Conservation (phyloP, 1,284 basidiomycete species). For the Boletus subluridellus region DNA sequence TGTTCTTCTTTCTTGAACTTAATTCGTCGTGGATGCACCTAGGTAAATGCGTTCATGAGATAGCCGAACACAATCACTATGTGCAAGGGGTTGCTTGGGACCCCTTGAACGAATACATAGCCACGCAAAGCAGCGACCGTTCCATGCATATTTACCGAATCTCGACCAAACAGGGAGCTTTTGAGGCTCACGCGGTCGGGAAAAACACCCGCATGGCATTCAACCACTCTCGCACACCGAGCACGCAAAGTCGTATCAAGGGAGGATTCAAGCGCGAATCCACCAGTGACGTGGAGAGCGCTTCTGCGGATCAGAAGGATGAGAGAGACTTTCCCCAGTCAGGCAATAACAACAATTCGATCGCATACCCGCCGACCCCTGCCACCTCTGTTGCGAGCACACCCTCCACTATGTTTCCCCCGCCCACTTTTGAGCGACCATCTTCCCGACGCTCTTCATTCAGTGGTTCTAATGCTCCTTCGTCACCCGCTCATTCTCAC, state of each 20-base stretch:
- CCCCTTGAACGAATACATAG: slow-evolving; percentile 90
- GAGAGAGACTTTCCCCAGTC: slow-evolving; percentile 27
- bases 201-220: slow-evolving; percentile 74
- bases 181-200: slow-evolving; percentile 83
- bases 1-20: slow-evolving; percentile 1
- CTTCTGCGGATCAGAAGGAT: slow-evolving; percentile 49
- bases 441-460: slow-evolving; percentile 86
- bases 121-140: slow-evolving; percentile 90
- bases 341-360: slow-evolving; percentile 33
- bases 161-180: slow-evolving; percentile 68
- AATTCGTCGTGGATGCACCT: slow-evolving; percentile 6
- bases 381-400: slow-evolving; percentile 57
- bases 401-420: slow-evolving; percentile 69
- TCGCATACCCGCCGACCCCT: slow-evolving; percentile 52
- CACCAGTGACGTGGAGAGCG: slow-evolving; percentile 71
- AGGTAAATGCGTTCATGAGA: slow-evolving; percentile 81
- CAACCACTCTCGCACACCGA: slow-evolving; percentile 64
- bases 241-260: slow-evolving; percentile 42
- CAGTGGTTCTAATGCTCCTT: slow-evolving; percentile 74
- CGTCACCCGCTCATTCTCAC: slow-evolving; percentile 55
- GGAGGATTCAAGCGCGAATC: slow-evolving; percentile 64
- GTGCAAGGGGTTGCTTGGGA: slow-evolving; percentile 98
- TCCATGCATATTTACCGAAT: slow-evolving; percentile 88
- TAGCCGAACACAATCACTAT: slow-evolving; percentile 89
- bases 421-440: slow-evolving; percentile 59